Conservation (phyloP, 2,329 filamentous ascomycete genomes). For the Alternaria postmessia region DNA sequence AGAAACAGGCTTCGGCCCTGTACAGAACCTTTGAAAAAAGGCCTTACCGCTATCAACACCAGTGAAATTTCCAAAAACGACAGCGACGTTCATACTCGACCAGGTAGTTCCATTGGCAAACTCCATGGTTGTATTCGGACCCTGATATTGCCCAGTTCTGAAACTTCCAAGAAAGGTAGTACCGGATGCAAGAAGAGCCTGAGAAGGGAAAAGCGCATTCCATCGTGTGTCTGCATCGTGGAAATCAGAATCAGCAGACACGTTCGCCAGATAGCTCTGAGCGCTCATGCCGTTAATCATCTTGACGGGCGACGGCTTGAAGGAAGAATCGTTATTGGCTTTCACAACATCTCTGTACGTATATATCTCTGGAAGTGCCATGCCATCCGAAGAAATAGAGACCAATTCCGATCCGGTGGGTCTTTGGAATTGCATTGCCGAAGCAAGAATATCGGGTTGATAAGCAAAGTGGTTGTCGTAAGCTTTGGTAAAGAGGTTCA, state of each 20-base stretch:
- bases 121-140: conserved; percentile 45
- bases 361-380: conserved; percentile 49
- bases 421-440: conserved; percentile 49
- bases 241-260: conserved; percentile 41
- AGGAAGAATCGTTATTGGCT: conserved; percentile 35
- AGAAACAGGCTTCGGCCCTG: conserved; percentile 30
- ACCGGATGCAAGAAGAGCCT: conserved; percentile 41
- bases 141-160: conserved; percentile 41
- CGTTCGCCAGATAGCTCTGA: conserved; percentile 42
- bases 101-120: conserved; percentile 49
- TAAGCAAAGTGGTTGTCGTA: conserved; percentile 55
- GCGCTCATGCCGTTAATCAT: conserved; percentile 50
- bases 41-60: conserved; percentile 50
- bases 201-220: conserved; percentile 51
- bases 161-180: conserved; percentile 41
- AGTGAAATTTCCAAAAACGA: conserved; percentile 42
- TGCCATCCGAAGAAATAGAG: conserved; percentile 48
- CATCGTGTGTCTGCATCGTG: conserved; percentile 54
- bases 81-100: conserved; percentile 43
- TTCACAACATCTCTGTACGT: conserved; percentile 41
- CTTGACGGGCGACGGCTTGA: conserved; percentile 47
- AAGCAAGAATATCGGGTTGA: conserved; percentile 48
- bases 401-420: conserved; percentile 43
- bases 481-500: conserved; percentile 44
- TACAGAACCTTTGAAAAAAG: conserved; percentile 53